Evolutionary conservation across 73 alveolate genomes (phyloP).

Genomic region (Stentor coeruleus): DNA sequence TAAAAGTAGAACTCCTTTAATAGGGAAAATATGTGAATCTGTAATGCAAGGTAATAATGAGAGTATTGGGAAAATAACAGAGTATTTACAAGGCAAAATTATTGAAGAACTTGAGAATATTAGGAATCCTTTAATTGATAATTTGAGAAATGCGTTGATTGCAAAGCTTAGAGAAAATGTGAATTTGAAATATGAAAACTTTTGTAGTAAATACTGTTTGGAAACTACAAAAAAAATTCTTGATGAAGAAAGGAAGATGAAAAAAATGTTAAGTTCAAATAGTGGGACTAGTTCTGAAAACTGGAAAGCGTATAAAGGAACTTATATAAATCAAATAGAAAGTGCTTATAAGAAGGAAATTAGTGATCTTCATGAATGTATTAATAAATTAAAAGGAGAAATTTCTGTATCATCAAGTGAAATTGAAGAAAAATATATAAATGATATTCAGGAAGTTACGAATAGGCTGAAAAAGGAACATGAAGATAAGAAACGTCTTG

Average conservation of each 20-base stretch:
- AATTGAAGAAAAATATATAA: background rate
- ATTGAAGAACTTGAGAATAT: background rate
- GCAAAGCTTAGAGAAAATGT: background rate
- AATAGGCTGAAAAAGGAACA: slow-evolving; percentile 2
- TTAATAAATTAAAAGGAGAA: background rate
- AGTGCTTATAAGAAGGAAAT: background rate
- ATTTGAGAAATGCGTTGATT: background rate
- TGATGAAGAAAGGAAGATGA: slow-evolving; percentile 6
- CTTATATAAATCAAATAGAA: background rate
- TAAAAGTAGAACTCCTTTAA: background rate
- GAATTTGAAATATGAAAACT: background rate
- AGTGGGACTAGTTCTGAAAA: background rate
- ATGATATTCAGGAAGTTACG: background rate
- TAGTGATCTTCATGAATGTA: background rate
- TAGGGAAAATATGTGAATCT: background rate
- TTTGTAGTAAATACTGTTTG: background rate
- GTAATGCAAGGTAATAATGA: background rate
- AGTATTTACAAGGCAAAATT: background rate
- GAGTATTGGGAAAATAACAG: background rate
- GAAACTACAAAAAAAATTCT: background rate
- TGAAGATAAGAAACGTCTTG: background rate
- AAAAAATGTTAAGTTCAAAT: background rate
- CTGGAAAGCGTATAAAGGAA: background rate
- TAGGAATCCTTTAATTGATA: background rate
- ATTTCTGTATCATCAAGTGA: background rate